A percentile compares a stretch with the other conserved stretches of the same genome.
These are phyloP conservation scores for Parsonsia alboflavescens DNA, from an alignment of 257 asterid species.

Conservation along the genomic window DNA sequence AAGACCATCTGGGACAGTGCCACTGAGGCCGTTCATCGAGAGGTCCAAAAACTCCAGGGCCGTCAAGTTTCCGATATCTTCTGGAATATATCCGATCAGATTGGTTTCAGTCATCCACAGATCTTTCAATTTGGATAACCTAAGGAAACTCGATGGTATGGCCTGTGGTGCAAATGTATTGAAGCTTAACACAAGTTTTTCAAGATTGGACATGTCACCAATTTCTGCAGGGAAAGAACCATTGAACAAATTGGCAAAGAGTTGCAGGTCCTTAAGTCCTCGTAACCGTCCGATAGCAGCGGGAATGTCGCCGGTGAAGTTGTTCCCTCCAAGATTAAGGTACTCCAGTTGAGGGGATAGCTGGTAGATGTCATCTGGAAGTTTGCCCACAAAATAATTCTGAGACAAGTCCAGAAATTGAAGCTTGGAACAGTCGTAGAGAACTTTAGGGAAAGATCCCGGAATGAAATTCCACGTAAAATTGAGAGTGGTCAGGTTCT, in stretches of 20 bases:
- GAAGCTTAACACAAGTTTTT: constrained; percentile 28
- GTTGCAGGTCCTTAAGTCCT: constrained; percentile 34
- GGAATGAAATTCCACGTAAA: constrained; percentile 15
- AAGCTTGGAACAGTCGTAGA: constrained; percentile 27
- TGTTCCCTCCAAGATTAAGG: constrained; percentile 42
- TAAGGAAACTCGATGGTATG: constrained; percentile 53
- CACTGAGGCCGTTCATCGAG: constrained; percentile 47
- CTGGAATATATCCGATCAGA: constrained; percentile 66
- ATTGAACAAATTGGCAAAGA: constrained; percentile 29
- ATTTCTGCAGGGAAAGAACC: constrained; percentile 62
- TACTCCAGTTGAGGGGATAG: constrained; percentile 39
- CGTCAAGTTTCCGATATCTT: constrained; percentile 48
- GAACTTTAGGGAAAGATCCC: constrained; percentile 21
- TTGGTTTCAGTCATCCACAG: constrained; percentile 40
- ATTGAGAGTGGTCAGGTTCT: constrained; percentile 22
- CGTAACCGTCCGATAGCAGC: constrained; percentile 44
- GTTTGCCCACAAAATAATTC: constrained; percentile 42
- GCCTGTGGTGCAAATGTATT: constrained; percentile 52
- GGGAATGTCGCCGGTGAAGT: constrained; percentile 63
- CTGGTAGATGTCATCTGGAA: constrained; percentile 47
- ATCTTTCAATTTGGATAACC: constrained; percentile 45
- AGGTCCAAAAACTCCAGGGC: constrained; percentile 54
- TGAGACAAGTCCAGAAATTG: constrained; percentile 48
- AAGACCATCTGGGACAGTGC: constrained; percentile 47
- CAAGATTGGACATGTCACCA: constrained; percentile 50